These are phyloP conservation scores for Tolypocladium endophyticum DNA, from an alignment of 2,329 filamentous ascomycete species.

Conservation along the genomic window DNA sequence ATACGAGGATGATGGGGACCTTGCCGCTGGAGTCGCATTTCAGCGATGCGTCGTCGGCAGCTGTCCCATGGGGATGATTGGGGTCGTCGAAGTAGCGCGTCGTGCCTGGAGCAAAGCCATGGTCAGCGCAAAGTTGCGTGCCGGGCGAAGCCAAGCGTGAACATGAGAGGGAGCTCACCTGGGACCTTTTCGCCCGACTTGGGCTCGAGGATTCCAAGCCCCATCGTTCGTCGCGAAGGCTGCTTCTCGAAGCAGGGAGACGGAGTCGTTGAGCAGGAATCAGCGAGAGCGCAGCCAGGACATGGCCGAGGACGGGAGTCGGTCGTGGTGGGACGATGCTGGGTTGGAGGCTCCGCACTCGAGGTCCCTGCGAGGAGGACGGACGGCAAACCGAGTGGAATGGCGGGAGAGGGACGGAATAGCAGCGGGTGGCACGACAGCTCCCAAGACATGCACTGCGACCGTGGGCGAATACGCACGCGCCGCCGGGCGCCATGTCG, in stretches of 20 bases:
- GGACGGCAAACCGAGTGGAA: background rate
- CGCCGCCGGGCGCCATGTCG: background rate
- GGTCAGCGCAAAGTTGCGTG: constrained; percentile 9
- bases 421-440: background rate
- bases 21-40: constrained; percentile 64
- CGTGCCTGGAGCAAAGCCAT: constrained; percentile 33
- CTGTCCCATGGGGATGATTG: constrained; percentile 31
- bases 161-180: constrained; percentile 34
- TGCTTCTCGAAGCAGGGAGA: background rate
- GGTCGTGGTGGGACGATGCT: background rate
- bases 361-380: background rate
- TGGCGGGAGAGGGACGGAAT: background rate
- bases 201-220: constrained; percentile 63
- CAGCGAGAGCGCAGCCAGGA: constrained; percentile 1
- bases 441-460: background rate
- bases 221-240: constrained; percentile 19
- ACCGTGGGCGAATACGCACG: too few species aligned
- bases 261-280: background rate
- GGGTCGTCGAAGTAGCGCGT: constrained; percentile 55
- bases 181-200: constrained; percentile 58
- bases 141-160: background rate
- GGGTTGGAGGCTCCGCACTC: background rate
- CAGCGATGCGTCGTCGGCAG: constrained; percentile 34
- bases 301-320: background rate
- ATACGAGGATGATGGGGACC: constrained; percentile 64